These are phyloP conservation scores for Gynandropsis gynandra DNA, from an alignment of 345 rosid genomes.

Conservation along the genomic window DNA sequence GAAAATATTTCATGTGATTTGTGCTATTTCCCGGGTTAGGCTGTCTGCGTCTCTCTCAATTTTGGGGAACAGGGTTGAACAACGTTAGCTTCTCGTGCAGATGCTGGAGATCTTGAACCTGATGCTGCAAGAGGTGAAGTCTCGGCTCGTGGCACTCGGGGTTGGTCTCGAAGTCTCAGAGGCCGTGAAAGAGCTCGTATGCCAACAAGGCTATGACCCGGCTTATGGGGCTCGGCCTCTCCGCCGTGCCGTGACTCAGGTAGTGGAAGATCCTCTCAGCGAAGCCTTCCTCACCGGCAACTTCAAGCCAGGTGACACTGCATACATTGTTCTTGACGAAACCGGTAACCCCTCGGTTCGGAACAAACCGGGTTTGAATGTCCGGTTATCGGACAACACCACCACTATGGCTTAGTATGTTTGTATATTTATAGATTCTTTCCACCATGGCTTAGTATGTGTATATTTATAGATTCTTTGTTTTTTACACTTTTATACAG, in stretches of 20 bases:
- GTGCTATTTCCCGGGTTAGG: no score
- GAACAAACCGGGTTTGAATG: conserved; percentile 36
- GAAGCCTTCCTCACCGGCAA: conserved; percentile 73
- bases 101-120: conserved; percentile 67
- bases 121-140: conserved; percentile 84
- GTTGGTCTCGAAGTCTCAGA: conserved; percentile 81
- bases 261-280: conserved; percentile 76
- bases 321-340: conserved; percentile 62
- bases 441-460: no score
- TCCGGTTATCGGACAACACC: conserved; percentile 52
- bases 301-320: conserved; percentile 76
- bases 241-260: conserved; percentile 67
- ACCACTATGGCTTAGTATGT: conserved; percentile 27
- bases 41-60: no score
- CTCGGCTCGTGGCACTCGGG: conserved; percentile 66
- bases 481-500: conserved; percentile 15
- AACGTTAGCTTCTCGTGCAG: no score
- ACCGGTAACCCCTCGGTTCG: conserved; percentile 61
- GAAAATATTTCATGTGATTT: no score
- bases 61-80: no score
- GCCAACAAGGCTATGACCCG: conserved; percentile 76
- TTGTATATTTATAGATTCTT: conserved; percentile 27
- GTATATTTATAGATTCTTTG: conserved; percentile 29
- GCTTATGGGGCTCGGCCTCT: conserved; percentile 83
- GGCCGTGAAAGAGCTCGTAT: conserved; percentile 61